Conservation (phyloP, 306 rosid genomes). For the Cucumis melo region DNA sequence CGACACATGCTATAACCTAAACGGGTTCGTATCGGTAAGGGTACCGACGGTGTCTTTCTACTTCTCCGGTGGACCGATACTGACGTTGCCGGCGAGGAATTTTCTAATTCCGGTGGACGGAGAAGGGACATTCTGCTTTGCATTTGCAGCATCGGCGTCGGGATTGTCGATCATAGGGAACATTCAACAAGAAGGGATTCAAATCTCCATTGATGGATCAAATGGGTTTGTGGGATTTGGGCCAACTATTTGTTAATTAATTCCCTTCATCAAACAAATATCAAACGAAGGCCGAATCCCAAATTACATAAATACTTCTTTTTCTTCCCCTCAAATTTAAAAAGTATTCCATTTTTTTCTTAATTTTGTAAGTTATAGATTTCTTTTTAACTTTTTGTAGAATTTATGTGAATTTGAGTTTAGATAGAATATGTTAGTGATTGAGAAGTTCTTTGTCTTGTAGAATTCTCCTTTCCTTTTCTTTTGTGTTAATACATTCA, state of each 20-base stretch:
- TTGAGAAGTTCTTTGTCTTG: too few relatives aligned
- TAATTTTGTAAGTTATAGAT: too few relatives aligned
- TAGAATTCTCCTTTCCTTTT: too few relatives aligned
- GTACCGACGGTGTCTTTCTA: conserved; percentile 82
- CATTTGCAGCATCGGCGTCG: conserved; percentile 45
- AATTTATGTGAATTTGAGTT: too few relatives aligned
- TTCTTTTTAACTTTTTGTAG: too few relatives aligned
- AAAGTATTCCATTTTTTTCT: too few relatives aligned
- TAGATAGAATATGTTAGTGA: too few relatives aligned
- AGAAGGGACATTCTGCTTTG: conserved; percentile 69
- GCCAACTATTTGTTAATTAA: conserved; percentile 51
- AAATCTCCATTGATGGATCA: conserved; percentile 62
- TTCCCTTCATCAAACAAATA: background rate
- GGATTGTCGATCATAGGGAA: conserved; percentile 67
- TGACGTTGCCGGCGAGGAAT: conserved; percentile 71
- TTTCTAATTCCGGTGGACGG: conserved; percentile 59
- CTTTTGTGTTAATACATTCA: too few relatives aligned
- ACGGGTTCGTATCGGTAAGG: conserved; percentile 68
- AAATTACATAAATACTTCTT: background rate
- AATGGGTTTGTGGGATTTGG: conserved; percentile 89
- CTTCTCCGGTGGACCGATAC: conserved; percentile 57
- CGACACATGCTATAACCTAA: conserved; percentile 59
- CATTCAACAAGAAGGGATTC: conserved; percentile 85
- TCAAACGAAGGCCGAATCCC: background rate
- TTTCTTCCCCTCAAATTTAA: too few relatives aligned